phyloP scores from a whole-genome alignment of 176 grass and related monocot species.

The Themeda triandra region DNA sequence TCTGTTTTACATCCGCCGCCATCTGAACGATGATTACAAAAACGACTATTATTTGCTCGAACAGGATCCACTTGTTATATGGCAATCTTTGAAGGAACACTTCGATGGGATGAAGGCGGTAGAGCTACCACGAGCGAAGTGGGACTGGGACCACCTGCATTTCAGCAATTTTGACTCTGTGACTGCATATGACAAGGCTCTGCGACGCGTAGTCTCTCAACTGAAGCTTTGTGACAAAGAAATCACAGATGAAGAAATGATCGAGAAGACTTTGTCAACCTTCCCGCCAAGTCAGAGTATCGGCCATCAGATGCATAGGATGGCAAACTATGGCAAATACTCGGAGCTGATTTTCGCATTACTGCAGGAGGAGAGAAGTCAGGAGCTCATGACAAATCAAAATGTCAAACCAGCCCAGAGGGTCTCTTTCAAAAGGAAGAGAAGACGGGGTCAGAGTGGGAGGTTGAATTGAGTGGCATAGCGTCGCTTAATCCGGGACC shows the following conservation, averaged over 20 bases:
- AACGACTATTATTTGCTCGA: background rate
- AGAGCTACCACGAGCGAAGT: background rate
- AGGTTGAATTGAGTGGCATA: background rate
- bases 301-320: background rate
- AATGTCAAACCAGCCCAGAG: background rate
- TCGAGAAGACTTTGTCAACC: background rate
- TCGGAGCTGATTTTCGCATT: background rate
- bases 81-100: background rate
- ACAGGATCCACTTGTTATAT: background rate
- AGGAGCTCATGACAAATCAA: background rate
- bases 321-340: background rate
- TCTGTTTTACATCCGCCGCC: background rate
- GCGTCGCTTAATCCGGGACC: background rate
- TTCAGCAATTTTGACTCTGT: background rate
- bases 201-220: background rate
- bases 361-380: background rate
- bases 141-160: background rate
- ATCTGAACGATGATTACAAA: background rate
- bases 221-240: constrained; percentile 2
- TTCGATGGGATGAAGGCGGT: background rate
- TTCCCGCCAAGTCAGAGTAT: background rate
- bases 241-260: background rate
- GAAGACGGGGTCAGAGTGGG: background rate
- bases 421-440: background rate
- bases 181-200: constrained; percentile 1